Evolutionary conservation across 2,329 filamentous ascomycete genomes (phyloP).

Genomic region (Penicillium aurantiogriseum): DNA sequence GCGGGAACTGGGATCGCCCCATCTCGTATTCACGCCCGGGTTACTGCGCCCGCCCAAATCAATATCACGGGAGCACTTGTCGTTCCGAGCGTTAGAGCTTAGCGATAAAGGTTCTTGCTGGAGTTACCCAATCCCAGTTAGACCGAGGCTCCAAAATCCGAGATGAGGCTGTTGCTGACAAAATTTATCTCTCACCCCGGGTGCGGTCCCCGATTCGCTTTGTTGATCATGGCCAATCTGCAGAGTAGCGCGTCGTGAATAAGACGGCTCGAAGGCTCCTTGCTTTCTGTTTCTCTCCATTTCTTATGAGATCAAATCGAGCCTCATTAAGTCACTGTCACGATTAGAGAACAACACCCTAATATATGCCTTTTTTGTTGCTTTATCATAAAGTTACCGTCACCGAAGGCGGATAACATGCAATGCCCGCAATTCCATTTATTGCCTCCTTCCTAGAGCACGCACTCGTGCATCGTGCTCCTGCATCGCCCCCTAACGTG

Average conservation of each 20-base stretch:
- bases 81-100: background rate
- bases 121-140: constrained; percentile 3
- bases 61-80: constrained; percentile 13
- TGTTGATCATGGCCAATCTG: constrained; percentile 3
- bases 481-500: constrained; percentile 19
- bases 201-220: background rate
- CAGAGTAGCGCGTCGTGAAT: background rate
- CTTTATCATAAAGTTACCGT: background rate
- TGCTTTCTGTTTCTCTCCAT: background rate
- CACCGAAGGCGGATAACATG: constrained; percentile 10
- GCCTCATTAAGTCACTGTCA: background rate
- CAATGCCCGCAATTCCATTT: constrained; percentile 23
- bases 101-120: background rate
- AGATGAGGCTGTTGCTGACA: constrained; percentile 24
- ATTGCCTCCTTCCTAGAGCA: constrained; percentile 7
- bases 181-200: background rate
- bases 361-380: constrained; percentile 11
- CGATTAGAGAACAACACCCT: background rate
- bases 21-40: constrained; percentile 20
- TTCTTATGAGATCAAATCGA: background rate
- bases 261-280: background rate
- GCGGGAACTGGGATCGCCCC: background rate
- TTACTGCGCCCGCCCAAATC: constrained; percentile 6
- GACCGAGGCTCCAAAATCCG: background rate
- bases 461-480: constrained; percentile 16